phyloP scores from a whole-genome alignment of 1,284 basidiomycete genomes.

The Peniophora sp. region DNA sequence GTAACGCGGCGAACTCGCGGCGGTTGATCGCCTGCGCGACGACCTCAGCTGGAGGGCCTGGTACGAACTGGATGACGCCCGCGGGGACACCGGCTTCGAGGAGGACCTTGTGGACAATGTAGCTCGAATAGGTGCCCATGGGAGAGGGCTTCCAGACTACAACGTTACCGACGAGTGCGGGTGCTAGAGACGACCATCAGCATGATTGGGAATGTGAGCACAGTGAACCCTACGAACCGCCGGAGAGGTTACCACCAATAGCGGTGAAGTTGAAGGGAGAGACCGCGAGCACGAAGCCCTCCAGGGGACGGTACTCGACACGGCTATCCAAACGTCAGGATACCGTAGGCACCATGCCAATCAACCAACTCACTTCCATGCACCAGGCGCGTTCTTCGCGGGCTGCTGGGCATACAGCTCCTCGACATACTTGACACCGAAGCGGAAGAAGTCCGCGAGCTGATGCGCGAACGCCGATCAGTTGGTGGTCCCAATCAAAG shows the following conservation, averaged over 20 bases:
- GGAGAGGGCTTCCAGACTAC: slow-evolving; percentile 98
- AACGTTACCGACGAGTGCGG: slow-evolving; percentile 93
- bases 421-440: slow-evolving; percentile 95
- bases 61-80: slow-evolving; percentile 96
- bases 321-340: slow-evolving; percentile 48
- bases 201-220: not conserved
- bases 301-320: slow-evolving; percentile 90
- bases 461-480: slow-evolving; percentile 20
- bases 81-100: slow-evolving; percentile 91
- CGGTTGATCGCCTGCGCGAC: slow-evolving; percentile 79
- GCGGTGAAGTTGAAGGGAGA: slow-evolving; percentile 99
- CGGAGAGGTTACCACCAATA: slow-evolving; percentile 89
- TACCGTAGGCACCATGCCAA: not conserved
- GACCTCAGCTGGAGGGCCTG: slow-evolving; percentile 76
- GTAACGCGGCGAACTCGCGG: slow-evolving; percentile 80
- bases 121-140: slow-evolving; percentile 92
- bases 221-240: slow-evolving; percentile 32
- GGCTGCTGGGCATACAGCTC: slow-evolving; percentile 92
- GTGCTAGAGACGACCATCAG: slow-evolving; percentile 37
- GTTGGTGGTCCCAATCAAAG: not conserved
- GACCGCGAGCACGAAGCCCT: slow-evolving; percentile 96
- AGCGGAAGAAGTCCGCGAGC: slow-evolving; percentile 93
- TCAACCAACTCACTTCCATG: slow-evolving; percentile 87
- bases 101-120: slow-evolving; percentile 88
- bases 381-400: slow-evolving; percentile 74